Conservation (phyloP, 2,329 filamentous ascomycete genomes). For the Colletotrichum sp. region DNA sequence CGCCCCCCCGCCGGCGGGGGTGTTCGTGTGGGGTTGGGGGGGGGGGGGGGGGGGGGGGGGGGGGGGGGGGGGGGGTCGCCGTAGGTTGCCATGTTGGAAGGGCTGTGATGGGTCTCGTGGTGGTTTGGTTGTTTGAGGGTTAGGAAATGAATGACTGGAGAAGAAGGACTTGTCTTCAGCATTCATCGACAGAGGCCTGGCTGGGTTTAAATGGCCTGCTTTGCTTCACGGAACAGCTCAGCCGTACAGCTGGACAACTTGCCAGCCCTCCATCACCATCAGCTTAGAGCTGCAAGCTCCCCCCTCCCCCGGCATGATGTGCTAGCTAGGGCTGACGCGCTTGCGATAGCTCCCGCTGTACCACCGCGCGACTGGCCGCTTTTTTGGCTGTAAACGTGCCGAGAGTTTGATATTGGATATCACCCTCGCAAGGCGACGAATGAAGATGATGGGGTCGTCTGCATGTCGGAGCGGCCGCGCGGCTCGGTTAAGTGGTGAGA, state of each 20-base stretch:
- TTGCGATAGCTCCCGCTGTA: background rate
- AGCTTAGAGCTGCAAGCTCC: background rate
- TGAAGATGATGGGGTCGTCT: background rate
- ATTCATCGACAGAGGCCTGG: background rate
- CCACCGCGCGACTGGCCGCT: background rate
- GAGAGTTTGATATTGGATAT: background rate
- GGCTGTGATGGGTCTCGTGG: background rate
- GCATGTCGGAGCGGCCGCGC: background rate
- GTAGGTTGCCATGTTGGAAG: conserved; percentile 5
- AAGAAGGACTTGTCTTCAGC: too few relatives aligned
- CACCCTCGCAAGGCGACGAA: background rate
- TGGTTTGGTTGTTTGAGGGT: background rate
- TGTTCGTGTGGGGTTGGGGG: too few relatives aligned
- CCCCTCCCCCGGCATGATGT: background rate
- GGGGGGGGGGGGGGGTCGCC: background rate
- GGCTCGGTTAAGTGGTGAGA: background rate
- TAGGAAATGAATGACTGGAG: background rate
- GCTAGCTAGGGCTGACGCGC: conserved; percentile 2
- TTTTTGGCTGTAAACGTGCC: background rate
- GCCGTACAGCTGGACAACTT: background rate
- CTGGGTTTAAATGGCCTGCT: background rate
- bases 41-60: background rate
- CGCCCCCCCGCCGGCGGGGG: too few relatives aligned
- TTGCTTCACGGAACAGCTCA: background rate
- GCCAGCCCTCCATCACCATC: background rate